Evolutionary conservation across 2,329 filamentous ascomycete genomes (phyloP), one percentile per base, ranked within the genome.

Genomic region (Botryotinia convoluta): DNA sequence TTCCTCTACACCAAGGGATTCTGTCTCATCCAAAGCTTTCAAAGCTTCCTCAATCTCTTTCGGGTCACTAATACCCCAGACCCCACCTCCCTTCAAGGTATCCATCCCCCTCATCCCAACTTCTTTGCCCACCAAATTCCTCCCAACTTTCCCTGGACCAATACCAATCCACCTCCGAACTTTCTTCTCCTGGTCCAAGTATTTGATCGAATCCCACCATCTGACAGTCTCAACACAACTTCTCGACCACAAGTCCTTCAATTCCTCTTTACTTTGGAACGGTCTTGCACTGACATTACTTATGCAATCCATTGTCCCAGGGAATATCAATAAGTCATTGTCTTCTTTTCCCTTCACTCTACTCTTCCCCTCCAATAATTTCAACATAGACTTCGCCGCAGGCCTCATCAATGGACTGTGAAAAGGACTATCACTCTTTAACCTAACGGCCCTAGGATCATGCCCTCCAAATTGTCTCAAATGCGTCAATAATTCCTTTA

Each of bases 181-280:
- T 75, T 91, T 91, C 79, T 91, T 88, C 78, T 96, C 90, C 81
- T 96, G 91, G 81, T 98, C 93, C 68, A 98, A 84, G 80, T 97
- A 97, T 77, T 90, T 90, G 79, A 98, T 95, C 79, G 93, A 96
- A 77, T 97, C 93, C 91, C 95, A 97, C 95, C 95, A 98, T 74
- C 89, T 87, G 60, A 98, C 94, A 44, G 95, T 98, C 84, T 97
- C 94, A n/a, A 96, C 90, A 75, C 92, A 95, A 79, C 94, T 92
- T 67, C 93, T 85, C 1, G 94, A 91, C 68, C 97, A 84, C 63
- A 97, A 83, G 75, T 97, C 91, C 80, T 93, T 93, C 45, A 98
- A 84, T 76, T 97, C 89, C 59, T 89, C 89, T 77, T 89, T 90
- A 76, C 88, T 93, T 76, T 85, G 81, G 77, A 97, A 97, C 0